A percentile compares a stretch with the other conserved stretches of the same genome.
phyloP scores from a whole-genome alignment of 148 eudicot genomes.

The Fagopyrum tataricum region DNA sequence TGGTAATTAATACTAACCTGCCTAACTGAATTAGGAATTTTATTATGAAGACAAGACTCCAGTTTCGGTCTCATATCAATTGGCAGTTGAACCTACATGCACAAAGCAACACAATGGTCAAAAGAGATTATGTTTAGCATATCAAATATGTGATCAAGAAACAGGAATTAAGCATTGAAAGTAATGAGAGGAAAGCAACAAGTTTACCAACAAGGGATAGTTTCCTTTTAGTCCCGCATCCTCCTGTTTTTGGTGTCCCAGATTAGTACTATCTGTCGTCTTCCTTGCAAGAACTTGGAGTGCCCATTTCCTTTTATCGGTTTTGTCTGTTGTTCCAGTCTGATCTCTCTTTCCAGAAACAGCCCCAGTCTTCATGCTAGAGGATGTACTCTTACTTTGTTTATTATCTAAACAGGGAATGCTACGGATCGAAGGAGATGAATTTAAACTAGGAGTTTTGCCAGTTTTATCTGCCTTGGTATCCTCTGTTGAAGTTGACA shows the following conservation, averaged over 20 bases:
- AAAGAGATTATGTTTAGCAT: not conserved
- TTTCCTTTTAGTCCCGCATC: conserved; percentile 53
- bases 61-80: conserved; percentile 73
- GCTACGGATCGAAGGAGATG: conserved; percentile 19
- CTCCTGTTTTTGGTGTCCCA: conserved; percentile 37
- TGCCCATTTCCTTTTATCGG: conserved; percentile 91
- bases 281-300: conserved; percentile 84
- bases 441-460: conserved; percentile 18
- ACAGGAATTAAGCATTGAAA: not conserved
- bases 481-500: conserved; percentile 19
- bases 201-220: conserved; percentile 65
- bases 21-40: conserved; percentile 67
- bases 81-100: conserved; percentile 79
- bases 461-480: conserved; percentile 12
- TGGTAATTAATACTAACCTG: conserved; percentile 47
- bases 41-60: conserved; percentile 74
- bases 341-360: conserved; percentile 19
- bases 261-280: conserved; percentile 35
- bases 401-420: conserved; percentile 21
- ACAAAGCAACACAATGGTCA: not conserved
- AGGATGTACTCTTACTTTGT: conserved; percentile 22
- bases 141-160: not conserved
- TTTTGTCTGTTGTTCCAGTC: conserved; percentile 21
- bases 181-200: conserved; percentile 19
- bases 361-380: conserved; percentile 24